phyloP scores from a whole-genome alignment of 2,329 filamentous ascomycete species.

The Stemphylium beticola region DNA sequence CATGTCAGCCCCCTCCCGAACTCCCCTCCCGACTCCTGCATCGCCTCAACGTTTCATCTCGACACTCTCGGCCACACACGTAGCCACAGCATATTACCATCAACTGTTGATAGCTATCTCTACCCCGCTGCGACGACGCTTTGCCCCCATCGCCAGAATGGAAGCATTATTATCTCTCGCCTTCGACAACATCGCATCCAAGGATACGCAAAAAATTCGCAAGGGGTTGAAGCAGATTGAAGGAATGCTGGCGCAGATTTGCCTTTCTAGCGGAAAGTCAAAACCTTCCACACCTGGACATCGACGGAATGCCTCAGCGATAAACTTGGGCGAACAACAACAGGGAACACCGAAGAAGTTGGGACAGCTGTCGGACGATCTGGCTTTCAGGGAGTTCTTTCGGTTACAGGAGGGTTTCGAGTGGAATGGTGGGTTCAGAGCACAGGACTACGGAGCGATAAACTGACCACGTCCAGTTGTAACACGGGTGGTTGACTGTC shows the following conservation, averaged over 20 bases:
- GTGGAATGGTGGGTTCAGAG: slow-evolving; percentile 73
- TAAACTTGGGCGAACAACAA: slow-evolving; percentile 42
- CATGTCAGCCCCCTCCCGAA: slow-evolving; percentile 27
- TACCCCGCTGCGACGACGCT: slow-evolving; percentile 9
- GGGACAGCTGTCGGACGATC: slow-evolving; percentile 75
- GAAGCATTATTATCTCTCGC: slow-evolving; percentile 89
- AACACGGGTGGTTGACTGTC: slow-evolving; percentile 80
- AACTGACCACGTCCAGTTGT: slow-evolving; percentile 62
- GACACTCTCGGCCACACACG: slow-evolving; percentile 10
- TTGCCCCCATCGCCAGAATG: slow-evolving; percentile 61
- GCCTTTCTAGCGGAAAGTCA: slow-evolving; percentile 65
- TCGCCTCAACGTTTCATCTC: slow-evolving; percentile 15
- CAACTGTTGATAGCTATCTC: slow-evolving; percentile 7
- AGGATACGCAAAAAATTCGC: slow-evolving; percentile 85
- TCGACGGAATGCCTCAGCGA: slow-evolving; percentile 47
- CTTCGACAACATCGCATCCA: slow-evolving; percentile 95
- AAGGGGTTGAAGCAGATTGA: slow-evolving; percentile 95
- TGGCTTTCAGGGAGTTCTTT: slow-evolving; percentile 94
- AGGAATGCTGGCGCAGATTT: slow-evolving; percentile 91
- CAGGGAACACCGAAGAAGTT: slow-evolving; percentile 57
- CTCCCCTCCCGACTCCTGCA: slow-evolving; percentile 27
- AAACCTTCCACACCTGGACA: slow-evolving; percentile 41
- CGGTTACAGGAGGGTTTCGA: slow-evolving; percentile 96
- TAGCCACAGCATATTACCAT: slow-evolving; percentile 9
- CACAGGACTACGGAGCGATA: not conserved